Evolutionary conservation across 2,329 filamentous ascomycete genomes (phyloP), one percentile per base, ranked within the genome.

Genomic region (Penicillium sclerotiorum): DNA sequence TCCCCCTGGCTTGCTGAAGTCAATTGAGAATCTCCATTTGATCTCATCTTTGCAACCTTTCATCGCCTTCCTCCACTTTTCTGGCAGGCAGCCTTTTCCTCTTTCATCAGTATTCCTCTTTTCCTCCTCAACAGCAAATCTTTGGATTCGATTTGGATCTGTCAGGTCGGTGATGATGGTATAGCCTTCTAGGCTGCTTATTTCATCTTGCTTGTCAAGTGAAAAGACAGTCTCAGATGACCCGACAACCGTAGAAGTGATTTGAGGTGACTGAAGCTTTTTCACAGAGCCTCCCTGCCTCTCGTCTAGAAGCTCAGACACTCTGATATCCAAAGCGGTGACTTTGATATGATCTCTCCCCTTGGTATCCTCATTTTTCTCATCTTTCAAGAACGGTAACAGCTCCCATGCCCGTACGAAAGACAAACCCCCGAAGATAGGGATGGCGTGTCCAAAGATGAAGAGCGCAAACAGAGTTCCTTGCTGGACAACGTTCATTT

Each of bases 401-500:
- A 52, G 22, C 21, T 8, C 5, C 28, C 39, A 45, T n/a, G 43
- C 36, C 11, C 49, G 48, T 17, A 37, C 21, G 2, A 51, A 47
- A 13, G 43, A 43, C n/a, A 47, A 32, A 36, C 49, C 20, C 12
- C 40, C 41, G 8, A 47, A 85, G 1, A 89, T 82, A 62, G 84
- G 83, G 17, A 89, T 82, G 9, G 82, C 77, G 47, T 83, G 84
- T 1, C 87, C 87, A 5, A 86, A 64, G 36, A 88, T 73, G 52
- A 89, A 85, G 32, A 88, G 73, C 4, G 84, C 53, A 60, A 85
- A 87, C 8, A 89, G 74, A 30, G 86, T 71, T 25, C 81, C 69
- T 65, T 90, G 87, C 66, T 90, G 87, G 61, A 84, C 84, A 0
- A 80, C 83, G 28, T 83, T 88, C 61, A 89, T 63, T 18, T 75